Base-by-base conservation (phyloP, 306 rosid species). In the Elaeagnus macrophylla region DNA sequence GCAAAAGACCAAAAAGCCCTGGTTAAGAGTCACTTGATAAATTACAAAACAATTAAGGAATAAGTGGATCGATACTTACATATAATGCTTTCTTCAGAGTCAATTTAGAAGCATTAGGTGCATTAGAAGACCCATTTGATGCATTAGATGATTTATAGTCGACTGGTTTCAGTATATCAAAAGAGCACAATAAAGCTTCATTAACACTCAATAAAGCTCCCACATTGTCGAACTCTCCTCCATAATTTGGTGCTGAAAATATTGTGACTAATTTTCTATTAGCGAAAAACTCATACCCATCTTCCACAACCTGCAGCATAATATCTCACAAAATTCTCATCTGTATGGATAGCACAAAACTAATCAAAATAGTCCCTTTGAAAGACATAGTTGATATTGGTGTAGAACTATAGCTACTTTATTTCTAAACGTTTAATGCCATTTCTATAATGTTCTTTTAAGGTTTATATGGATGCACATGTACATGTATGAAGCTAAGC, bases 231-330 rank as follows among this genome's bases (percentile, higher is more conserved):
- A 87, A 87, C 74, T 87, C 96, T 36, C 94, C 94, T 2, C 94
- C 94, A 37, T 87, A 87, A 70, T 87, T 83, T 41, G 96, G 96
- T 54, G 96, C 96, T 53, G 96, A 87, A 72, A 83, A 87, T 69
- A 87, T 87, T 1, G 96, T 83, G 57, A 87, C 96, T 71, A 87
- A 65, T 55, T 80, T 81, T 57, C 94, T 49, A 40, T 73, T 75
- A 6, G 96, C 94, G 0, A 87, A 83, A 73, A 87, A 87, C 67
- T 83, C 94, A 16, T 88, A 88, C 51, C 94, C 96, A 49, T 88
- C 96, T 67, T 88, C 96, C 67, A 88, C 96, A 65, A 88, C 96
- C 94, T 88, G 75, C 57, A 52, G 20, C 12, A 53, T 60, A 55
- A 48, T 12, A 44, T 18, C 40, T 44, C 6, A 57, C 20, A 64